phyloP scores from a whole-genome alignment of 2,329 filamentous ascomycete species.

The Aspergillus quadricinctus region DNA sequence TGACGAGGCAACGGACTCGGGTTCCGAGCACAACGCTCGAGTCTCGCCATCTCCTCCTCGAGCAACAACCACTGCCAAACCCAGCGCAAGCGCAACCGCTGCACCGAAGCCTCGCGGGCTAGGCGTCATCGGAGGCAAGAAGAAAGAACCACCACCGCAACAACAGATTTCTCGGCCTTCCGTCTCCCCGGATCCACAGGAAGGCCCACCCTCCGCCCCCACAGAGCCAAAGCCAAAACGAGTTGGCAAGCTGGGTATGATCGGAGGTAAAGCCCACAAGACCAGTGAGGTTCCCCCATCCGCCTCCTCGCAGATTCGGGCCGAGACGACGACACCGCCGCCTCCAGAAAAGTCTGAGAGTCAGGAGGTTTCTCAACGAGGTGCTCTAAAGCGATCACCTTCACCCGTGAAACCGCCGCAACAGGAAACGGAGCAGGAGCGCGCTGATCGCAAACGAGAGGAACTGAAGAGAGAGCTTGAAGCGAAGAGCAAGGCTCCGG shows the following conservation, averaged over 20 bases:
- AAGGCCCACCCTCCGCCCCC: not conserved
- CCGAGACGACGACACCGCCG: not conserved
- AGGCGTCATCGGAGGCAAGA: constrained; percentile 31
- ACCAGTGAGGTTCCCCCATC: constrained; percentile 1
- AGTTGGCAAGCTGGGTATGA: constrained; percentile 31
- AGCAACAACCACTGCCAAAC: not conserved
- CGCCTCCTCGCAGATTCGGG: constrained; percentile 1
- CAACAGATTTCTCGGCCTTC: constrained; percentile 1
- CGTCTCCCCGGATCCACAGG: not conserved
- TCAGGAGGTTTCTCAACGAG: not conserved
- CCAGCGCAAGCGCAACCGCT: constrained; percentile 2
- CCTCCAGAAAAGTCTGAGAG: not conserved
- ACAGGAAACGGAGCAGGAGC: constrained; percentile 45
- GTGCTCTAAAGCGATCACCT: not conserved
- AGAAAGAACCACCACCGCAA: constrained; percentile 13
- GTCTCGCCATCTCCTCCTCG: not conserved
- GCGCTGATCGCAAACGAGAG: constrained; percentile 51
- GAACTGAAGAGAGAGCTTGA: constrained; percentile 54
- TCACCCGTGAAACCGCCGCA: constrained; percentile 5
- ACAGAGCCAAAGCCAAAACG: not conserved
- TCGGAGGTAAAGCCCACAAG: constrained; percentile 27
- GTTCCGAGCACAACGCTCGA: not conserved
- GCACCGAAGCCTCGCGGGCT: constrained; percentile 18
- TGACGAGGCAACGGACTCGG: not conserved
- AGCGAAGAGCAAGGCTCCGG: constrained; percentile 47